Conservation (phyloP, 768 basidiomycete genomes). For the Russula olivacea region DNA sequence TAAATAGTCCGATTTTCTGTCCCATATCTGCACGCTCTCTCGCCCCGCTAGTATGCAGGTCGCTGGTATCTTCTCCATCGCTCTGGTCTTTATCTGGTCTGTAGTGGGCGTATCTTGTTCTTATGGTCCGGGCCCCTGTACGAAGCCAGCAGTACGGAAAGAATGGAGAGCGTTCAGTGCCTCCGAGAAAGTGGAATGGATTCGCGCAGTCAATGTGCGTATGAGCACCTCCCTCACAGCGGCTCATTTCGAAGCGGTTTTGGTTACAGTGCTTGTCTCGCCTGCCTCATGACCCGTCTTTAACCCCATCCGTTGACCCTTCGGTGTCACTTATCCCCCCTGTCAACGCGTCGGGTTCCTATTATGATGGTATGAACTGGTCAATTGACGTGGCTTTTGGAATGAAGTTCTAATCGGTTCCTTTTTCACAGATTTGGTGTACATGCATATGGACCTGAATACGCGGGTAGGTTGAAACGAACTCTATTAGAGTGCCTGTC, state of each 20-base stretch:
- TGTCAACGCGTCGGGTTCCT: conserved; percentile 20
- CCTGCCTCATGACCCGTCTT: conserved; percentile 19
- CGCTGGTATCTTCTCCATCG: neutral
- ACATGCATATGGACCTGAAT: conserved; percentile 30
- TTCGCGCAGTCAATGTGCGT: conserved; percentile 27
- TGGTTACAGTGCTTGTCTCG: conserved; percentile 19
- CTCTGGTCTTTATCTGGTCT: neutral
- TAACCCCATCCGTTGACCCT: conserved; percentile 9
- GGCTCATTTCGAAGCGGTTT: neutral
- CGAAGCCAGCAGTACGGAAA: conserved; percentile 24
- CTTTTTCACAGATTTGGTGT: conserved; percentile 25
- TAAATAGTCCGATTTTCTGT: neutral
- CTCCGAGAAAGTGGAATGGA: conserved; percentile 26
- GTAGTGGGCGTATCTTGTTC: neutral
- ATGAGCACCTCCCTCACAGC: neutral
- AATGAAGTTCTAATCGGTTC: neutral
- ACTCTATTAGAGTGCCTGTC: neutral
- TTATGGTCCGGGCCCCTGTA: conserved; percentile 5
- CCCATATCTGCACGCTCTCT: too few species aligned
- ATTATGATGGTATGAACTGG: conserved; percentile 18
- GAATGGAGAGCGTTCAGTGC: conserved; percentile 27
- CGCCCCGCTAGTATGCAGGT: neutral
- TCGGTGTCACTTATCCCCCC: conserved; percentile 20
- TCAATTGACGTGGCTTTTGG: neutral
- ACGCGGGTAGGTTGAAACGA: conserved; percentile 12